Base-by-base conservation (phyloP, 2,329 filamentous ascomycete genomes). In the Aspergillus persii region DNA sequence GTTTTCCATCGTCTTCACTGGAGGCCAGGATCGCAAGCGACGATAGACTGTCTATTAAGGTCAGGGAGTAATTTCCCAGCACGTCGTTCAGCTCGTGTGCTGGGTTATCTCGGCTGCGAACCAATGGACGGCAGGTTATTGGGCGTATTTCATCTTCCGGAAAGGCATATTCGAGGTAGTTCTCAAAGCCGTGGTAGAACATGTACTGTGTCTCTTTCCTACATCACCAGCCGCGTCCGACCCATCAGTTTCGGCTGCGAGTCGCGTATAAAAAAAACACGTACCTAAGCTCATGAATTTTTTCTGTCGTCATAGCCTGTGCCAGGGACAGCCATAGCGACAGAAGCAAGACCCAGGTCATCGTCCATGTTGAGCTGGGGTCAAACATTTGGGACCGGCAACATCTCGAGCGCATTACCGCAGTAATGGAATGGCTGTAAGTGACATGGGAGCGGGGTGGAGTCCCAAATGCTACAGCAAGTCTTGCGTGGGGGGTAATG, bases 111-210 rank as follows among this genome's bases (percentile, higher is more conserved):
- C 85, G 84, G 78, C 97, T 93, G 76, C 95, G 89, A 46, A 90
- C 92, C 69, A 98, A 81, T 5, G 95, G 92, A 15, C 81, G 81
- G 77, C 95, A 99, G 29, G 91, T 88, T 23, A 99, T 80, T 8
- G 95, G 95, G 50, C 91, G 90, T 58, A 99, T 81, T 85, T 94
- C 95, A 71, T 99, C 95, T 76, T 98, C 95, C 11, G 95, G 95
- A 71, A 97, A 99, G 59, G 93, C 95, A 76, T 96, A 83, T 65
- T 85, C 79, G 88, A 97, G 95, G 80, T 99, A 99, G 76, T 94
- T 96, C 77, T 93, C 88, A 79, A 88, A 98, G 61, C 95, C 95
- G 81, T 99, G 95, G 76, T 96, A 96, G 80, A 98, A 98, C 84
- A 98, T 92, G 67, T 91, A 75, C 64, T 81, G 78, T 54, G 79